Base-by-base conservation (phyloP, 2,329 filamentous ascomycete genomes). In the Onygena corvina region DNA sequence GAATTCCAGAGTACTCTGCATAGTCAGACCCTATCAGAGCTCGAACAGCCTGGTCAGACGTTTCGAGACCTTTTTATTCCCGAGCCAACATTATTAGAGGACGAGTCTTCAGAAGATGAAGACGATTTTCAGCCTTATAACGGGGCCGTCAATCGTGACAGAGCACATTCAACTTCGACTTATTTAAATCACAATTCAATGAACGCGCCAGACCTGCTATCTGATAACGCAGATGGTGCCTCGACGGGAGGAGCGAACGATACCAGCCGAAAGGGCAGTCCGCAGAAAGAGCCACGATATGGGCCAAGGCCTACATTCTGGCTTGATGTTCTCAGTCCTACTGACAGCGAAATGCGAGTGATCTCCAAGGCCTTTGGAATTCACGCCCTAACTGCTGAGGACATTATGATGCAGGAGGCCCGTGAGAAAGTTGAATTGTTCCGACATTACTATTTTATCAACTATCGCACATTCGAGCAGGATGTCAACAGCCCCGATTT, bases 381-480 rank as follows among this genome's bases (percentile, higher is more conserved):
- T 52, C 92, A 98, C 68, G 89, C 92, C 0, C 71, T 98, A 51
- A 98, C 92, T 0, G 83, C 87, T 1, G 92, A 98, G 66, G 92
- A 98, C 63, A 95, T 98, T 59, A 83, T 96, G 76, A 83, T 95
- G 72, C 87, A 96, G 64, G 92, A 98, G 70, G 86, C 89, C 34
- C 89, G 92, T 18, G 92, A 98, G 63, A 98, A 98, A 69, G 92
- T 98, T 0, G 92, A 98, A 65, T 75, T 98, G 1, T 98, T 98
- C 73, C 83, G 86, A 29, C 85, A 94, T 64, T 98, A 98, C 70
- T 98, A 98, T 67, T 95, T 98, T 60, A 86, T 98, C 69, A 96
- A 94, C 65, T 98, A 98, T 66, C 84, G 92, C 12, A 93, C 88
- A 0, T 98, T 98, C 61, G 92, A 98, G 63, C 92, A 96, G 64